Percentiles rank a stretch among this genome's conserved stretches.
phyloP scores from a whole-genome alignment of 2,329 filamentous ascomycete genomes.

The Cladosporium sp. region DNA sequence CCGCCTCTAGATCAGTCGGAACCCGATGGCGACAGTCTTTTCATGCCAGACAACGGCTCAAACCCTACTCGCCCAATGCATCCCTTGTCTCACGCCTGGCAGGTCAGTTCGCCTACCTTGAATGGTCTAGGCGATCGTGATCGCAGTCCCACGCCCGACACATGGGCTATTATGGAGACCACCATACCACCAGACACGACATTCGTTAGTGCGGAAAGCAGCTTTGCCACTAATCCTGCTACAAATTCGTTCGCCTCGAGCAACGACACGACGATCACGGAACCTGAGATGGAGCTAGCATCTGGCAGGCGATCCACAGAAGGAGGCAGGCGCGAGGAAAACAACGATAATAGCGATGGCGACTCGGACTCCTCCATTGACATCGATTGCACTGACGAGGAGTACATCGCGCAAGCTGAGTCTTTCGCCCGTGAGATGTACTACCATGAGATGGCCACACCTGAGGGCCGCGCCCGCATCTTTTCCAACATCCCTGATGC shows the following conservation, averaged over 20 bases:
- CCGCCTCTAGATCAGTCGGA: slow-evolving; percentile 22
- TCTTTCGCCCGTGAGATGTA: slow-evolving; percentile 36
- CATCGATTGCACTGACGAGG: slow-evolving; percentile 44
- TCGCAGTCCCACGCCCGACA: slow-evolving; percentile 70
- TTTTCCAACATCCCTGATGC: slow-evolving; percentile 32
- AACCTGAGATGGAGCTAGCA: slow-evolving; percentile 28
- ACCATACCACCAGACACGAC: slow-evolving; percentile 82
- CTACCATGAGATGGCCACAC: slow-evolving; percentile 30
- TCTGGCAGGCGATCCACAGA: slow-evolving; percentile 30
- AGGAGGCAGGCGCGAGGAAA: slow-evolving; percentile 50
- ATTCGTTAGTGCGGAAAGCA: slow-evolving; percentile 77
- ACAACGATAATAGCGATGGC: slow-evolving; percentile 53
- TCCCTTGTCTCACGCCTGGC: slow-evolving; percentile 36
- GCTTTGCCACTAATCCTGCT: slow-evolving; percentile 71
- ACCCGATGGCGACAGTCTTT: slow-evolving; percentile 27
- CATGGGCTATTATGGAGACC: slow-evolving; percentile 79
- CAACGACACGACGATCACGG: slow-evolving; percentile 35
- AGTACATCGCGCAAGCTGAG: slow-evolving; percentile 29
- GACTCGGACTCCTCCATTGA: slow-evolving; percentile 55
- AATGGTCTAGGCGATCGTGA: slow-evolving; percentile 84
- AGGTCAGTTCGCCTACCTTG: slow-evolving; percentile 39
- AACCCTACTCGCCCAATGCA: slow-evolving; percentile 28
- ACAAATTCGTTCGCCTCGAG: slow-evolving; percentile 51
- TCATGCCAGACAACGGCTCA: slow-evolving; percentile 23
- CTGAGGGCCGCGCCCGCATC: slow-evolving; percentile 33